Evolutionary conservation across 2,329 filamentous ascomycete species (phyloP).

Genomic region (Epichloe gansuensis): DNA sequence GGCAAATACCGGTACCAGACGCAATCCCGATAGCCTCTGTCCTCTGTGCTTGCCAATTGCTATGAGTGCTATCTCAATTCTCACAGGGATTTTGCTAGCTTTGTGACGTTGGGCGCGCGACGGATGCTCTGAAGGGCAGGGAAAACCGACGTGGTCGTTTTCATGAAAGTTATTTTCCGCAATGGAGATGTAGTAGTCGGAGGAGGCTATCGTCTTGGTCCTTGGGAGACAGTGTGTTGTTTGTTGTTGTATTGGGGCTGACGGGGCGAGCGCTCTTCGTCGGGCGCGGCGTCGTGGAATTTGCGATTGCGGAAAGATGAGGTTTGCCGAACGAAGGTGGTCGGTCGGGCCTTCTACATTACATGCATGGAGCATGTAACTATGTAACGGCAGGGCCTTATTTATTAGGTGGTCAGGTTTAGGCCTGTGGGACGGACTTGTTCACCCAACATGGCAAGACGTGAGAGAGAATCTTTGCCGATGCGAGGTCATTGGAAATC

Average conservation of each 20-base stretch:
- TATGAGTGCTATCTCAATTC: neutral
- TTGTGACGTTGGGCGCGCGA: neutral
- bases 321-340: neutral
- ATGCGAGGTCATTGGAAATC: neutral
- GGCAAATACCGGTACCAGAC: neutral
- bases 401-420: neutral
- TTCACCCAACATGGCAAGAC: no score
- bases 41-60: neutral
- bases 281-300: neutral
- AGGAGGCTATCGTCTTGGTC: neutral
- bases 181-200: neutral
- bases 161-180: neutral
- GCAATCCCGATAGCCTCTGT: neutral
- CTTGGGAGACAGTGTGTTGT: neutral
- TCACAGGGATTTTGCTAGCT: neutral
- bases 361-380: no score
- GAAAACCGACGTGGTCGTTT: neutral
- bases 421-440: neutral
- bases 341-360: neutral
- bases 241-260: neutral
- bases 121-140: neutral
- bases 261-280: neutral
- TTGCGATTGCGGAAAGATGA: neutral
- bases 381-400: no score
- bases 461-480: no score